These are phyloP conservation scores for Saccharomycopsis selenospora DNA, from an alignment of 805 yeast genomes.

Conservation along the genomic window DNA sequence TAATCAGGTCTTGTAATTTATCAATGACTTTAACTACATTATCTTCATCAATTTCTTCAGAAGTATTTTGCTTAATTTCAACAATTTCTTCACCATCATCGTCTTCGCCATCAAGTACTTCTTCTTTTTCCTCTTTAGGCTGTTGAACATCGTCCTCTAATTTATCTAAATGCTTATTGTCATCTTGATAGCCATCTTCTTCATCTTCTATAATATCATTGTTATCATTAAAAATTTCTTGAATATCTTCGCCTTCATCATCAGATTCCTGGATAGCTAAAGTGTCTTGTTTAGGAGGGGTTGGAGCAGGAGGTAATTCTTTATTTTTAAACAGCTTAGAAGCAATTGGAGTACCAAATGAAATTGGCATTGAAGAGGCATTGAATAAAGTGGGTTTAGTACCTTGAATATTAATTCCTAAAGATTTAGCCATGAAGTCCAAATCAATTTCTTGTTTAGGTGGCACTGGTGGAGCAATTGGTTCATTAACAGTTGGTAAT, in stretches of 20 bases:
- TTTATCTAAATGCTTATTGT: neutral
- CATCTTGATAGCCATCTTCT: conserved; percentile 2
- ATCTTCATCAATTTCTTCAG: neutral
- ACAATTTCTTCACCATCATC: neutral
- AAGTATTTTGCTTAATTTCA: neutral
- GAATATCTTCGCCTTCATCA: neutral
- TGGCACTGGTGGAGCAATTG: too few relatives aligned
- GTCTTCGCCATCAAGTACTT: neutral
- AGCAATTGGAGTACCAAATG: neutral
- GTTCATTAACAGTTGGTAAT: neutral
- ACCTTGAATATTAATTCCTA: conserved; percentile 18
- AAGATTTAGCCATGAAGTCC: conserved; percentile 14
- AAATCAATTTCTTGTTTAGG: conserved; percentile 3
- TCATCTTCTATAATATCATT: neutral
- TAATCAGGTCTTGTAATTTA: conserved; percentile 5
- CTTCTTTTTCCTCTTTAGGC: neutral
- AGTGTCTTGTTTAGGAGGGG: neutral
- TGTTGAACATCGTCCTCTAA: neutral
- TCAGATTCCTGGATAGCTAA: neutral
- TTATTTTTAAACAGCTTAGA: conserved; percentile 1
- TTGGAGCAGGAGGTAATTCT: neutral
- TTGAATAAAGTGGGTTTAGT: conserved; percentile 11
- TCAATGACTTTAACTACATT: neutral
- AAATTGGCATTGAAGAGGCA: conserved; percentile 2
- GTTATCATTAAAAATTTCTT: neutral